Base-by-base conservation (phyloP, 257 asterid species). In the Parsonsia alboflavescens region DNA sequence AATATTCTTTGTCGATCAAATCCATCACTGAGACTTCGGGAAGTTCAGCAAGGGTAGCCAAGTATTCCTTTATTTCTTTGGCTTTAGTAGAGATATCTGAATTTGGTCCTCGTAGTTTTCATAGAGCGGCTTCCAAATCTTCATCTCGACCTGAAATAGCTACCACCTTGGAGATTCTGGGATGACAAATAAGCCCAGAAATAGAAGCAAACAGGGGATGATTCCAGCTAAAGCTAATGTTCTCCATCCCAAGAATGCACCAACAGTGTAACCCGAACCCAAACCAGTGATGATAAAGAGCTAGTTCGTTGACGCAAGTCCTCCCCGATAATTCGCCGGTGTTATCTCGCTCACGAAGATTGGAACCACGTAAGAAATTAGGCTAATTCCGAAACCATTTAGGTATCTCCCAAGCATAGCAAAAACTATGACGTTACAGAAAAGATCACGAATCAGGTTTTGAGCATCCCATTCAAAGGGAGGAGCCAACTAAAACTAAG, bases 141-240 rank as follows among this genome's bases (percentile, higher is more conserved):
- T 88, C 84, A 3, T 78, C 79, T 81, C 79, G 84, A 49, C 97
- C 96, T 84, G 85, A 79, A 83, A 84, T 90, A 33, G 93, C 96
- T 96, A 87, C 97, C 97, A 91, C 80, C 96, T 84, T 68, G 97
- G 97, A 77, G 97, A 91, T 83, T 91, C 97, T 12, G 95, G 97
- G 72, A 91, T 87, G 84, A 91, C 80, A 78, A 88, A 87, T 68
- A 91, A 88, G 49, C 95, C 97, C 26, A 70, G 10, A 58, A 74
- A 54, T 52, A 76, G 52, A 13, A 82, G 10, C 19, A 77, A 36
- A 56, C 86, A 76, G n/a, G 86, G 86, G 1, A 80, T 11, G 48
- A 80, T 26, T 65, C 84, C 85, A 49, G 48, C 57, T 26, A 78
- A 72, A 67, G 85, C 78, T 10, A 78, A 64, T 6, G 44, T 41